A percentile compares a stretch with the other conserved stretches of the same genome.
These are phyloP conservation scores for Pisolithus thermaeus DNA, from an alignment of 1,284 basidiomycete genomes.

Conservation along the genomic window DNA sequence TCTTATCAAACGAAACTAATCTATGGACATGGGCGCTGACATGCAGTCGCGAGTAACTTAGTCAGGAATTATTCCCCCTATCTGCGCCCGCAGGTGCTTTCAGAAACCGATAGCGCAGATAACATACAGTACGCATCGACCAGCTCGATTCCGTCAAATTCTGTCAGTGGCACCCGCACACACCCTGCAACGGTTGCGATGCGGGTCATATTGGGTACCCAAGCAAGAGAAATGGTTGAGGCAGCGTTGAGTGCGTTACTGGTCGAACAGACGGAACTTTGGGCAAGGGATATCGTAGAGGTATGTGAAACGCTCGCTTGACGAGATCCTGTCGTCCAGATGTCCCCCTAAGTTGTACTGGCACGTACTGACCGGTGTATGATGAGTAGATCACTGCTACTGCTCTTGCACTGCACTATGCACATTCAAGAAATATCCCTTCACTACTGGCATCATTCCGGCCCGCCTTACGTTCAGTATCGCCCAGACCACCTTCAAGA, in stretches of 20 bases:
- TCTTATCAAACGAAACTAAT: constrained; percentile 18
- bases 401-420: constrained; percentile 26
- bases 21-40: constrained; percentile 38
- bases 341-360: not conserved
- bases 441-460: constrained; percentile 20
- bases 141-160: constrained; percentile 12
- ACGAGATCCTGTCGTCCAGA: not conserved
- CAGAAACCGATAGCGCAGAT: constrained; percentile 4
- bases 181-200: constrained; percentile 67
- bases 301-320: constrained; percentile 15
- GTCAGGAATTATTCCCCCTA: constrained; percentile 87
- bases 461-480: constrained; percentile 15
- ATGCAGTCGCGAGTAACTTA: constrained; percentile 82
- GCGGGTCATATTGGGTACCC: constrained; percentile 48
- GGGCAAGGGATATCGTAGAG: constrained; percentile 25
- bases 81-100: constrained; percentile 45
- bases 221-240: constrained; percentile 66
- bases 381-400: constrained; percentile 24
- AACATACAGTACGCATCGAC: not conserved
- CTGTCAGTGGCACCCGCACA: constrained; percentile 43
- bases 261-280: constrained; percentile 31
- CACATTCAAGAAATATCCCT: constrained; percentile 16
- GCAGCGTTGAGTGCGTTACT: constrained; percentile 40
- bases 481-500: constrained; percentile 15
- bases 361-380: not conserved